phyloP scores from a whole-genome alignment of 2,329 filamentous ascomycete genomes.

The Tolypocladium capitatum region DNA sequence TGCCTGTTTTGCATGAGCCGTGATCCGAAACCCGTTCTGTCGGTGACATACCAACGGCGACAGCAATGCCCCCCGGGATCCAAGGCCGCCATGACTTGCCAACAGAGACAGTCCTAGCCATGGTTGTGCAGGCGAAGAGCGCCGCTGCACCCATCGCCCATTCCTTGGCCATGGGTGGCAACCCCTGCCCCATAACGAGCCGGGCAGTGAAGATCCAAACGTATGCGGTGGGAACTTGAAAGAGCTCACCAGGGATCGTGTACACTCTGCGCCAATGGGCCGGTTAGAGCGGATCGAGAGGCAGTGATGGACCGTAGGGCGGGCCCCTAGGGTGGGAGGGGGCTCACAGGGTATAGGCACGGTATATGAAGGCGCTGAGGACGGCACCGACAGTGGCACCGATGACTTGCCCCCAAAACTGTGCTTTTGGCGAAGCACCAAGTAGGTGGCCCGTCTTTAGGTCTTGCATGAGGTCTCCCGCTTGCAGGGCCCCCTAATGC shows the following conservation, averaged over 20 bases:
- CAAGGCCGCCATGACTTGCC: conserved; percentile 55
- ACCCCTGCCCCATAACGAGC: conserved; percentile 77
- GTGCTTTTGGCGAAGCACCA: conserved; percentile 81
- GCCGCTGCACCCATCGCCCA: conserved; percentile 64
- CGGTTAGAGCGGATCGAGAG: not conserved
- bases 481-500: conserved; percentile 62
- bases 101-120: conserved; percentile 47
- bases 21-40: not conserved
- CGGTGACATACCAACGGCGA: conserved; percentile 59
- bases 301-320: not conserved
- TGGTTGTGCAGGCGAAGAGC: conserved; percentile 60
- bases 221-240: conserved; percentile 87
- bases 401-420: conserved; percentile 94
- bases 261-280: conserved; percentile 49
- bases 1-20: conserved; percentile 38
- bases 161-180: conserved; percentile 72
- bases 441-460: conserved; percentile 91
- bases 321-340: not conserved
- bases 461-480: conserved; percentile 93
- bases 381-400: conserved; percentile 78
- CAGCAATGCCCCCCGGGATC: conserved; percentile 86
- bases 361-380: conserved; percentile 76
- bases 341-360: conserved; percentile 57
- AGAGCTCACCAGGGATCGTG: conserved; percentile 72
- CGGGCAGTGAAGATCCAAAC: conserved; percentile 97